A percentile compares a stretch with the other conserved stretches of the same genome.
Conservation (phyloP, 345 rosid genomes). For the Hibiscus trionum region DNA sequence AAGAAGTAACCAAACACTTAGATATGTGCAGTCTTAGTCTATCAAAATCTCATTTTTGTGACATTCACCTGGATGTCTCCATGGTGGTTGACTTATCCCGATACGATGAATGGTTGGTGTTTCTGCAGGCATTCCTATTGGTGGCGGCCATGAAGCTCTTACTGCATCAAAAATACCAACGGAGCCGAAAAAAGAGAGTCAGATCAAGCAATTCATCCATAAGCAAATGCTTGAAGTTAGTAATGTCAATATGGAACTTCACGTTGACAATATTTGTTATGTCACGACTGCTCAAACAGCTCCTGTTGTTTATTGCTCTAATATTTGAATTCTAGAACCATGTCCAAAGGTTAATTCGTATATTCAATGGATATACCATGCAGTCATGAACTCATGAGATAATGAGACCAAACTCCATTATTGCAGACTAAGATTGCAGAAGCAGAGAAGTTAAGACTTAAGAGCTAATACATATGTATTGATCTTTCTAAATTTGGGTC, state of each 20-base stretch:
- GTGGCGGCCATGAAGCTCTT: too few relatives aligned
- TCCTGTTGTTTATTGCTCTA: too few relatives aligned
- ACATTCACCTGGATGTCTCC: slow-evolving; percentile 18
- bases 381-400: too few relatives aligned
- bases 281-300: background rate
- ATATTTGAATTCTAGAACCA: too few relatives aligned
- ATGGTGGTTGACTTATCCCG: slow-evolving; percentile 13
- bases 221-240: too few relatives aligned
- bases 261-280: too few relatives aligned
- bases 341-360: too few relatives aligned
- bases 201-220: too few relatives aligned
- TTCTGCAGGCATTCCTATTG: background rate
- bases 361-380: too few relatives aligned
- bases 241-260: too few relatives aligned
- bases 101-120: background rate
- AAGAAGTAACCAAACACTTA: slow-evolving; percentile 8
- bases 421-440: background rate
- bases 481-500: background rate
- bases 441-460: background rate
- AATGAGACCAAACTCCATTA: too few relatives aligned
- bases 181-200: background rate
- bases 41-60: background rate
- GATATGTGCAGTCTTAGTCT: background rate
- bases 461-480: background rate
- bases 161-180: too few relatives aligned